phyloP scores from a whole-genome alignment of 75 land plant genomes.

The Pinus taeda region DNA sequence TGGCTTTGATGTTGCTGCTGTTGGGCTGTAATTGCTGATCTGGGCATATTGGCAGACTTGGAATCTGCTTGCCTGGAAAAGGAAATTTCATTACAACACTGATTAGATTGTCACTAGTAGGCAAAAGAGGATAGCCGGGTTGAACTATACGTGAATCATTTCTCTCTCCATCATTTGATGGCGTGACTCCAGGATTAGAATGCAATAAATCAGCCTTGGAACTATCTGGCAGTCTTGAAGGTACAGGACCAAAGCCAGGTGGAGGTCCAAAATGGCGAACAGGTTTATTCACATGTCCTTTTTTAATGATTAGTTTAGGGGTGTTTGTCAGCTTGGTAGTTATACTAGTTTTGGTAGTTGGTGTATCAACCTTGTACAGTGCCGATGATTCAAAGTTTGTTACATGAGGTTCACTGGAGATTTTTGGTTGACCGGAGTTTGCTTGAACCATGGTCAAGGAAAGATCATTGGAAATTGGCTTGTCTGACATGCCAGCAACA shows the following conservation, averaged over 20 bases:
- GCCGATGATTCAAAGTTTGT: neutral
- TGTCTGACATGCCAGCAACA: neutral
- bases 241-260: conserved; percentile 76
- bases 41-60: conserved; percentile 22
- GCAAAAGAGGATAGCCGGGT: too few relatives aligned
- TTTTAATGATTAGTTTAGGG: conserved; percentile 20
- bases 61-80: conserved; percentile 67
- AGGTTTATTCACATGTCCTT: conserved; percentile 50
- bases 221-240: conserved; percentile 39
- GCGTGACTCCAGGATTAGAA: neutral
- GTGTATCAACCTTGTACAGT: conserved; percentile 21
- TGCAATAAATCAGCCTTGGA: conserved; percentile 8
- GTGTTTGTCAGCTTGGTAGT: conserved; percentile 10
- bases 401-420: neutral
- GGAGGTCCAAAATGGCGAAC: conserved; percentile 78
- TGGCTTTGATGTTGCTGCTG: conserved; percentile 36
- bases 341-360: conserved; percentile 11
- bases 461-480: neutral
- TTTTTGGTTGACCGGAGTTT: neutral
- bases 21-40: conserved; percentile 29
- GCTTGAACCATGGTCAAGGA: neutral
- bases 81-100: conserved; percentile 39
- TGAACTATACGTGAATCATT: too few relatives aligned
- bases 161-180: too few relatives aligned
- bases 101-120: neutral